phyloP scores from a whole-genome alignment of 2,329 filamentous ascomycete genomes.

The Cladosporium colombiae region DNA sequence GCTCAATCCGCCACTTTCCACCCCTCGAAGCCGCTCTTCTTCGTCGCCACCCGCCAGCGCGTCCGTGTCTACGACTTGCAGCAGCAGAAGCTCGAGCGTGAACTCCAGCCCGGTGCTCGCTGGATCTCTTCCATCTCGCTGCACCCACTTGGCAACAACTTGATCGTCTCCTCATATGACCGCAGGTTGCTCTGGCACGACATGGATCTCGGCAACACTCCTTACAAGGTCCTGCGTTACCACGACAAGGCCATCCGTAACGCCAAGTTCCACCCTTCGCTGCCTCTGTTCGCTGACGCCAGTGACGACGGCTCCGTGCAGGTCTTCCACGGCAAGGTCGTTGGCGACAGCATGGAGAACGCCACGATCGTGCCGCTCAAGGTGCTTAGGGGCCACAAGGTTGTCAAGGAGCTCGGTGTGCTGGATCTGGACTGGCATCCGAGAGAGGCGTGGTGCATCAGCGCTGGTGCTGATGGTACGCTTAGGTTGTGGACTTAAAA shows the following conservation, averaged over 20 bases:
- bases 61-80: conserved; percentile 94
- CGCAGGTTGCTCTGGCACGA: conserved; percentile 95
- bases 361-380: conserved; percentile 95
- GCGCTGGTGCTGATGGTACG: conserved; percentile 90
- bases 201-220: conserved; percentile 82
- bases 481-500: conserved; percentile 75
- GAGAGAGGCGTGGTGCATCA: conserved; percentile 88
- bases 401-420: conserved; percentile 83
- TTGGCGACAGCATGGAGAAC: conserved; percentile 92
- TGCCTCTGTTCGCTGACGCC: conserved; percentile 89
- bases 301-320: conserved; percentile 93
- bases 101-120: conserved; percentile 86
- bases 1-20: conserved; percentile 94
- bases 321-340: conserved; percentile 95
- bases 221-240: conserved; percentile 96
- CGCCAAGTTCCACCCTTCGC: conserved; percentile 77
- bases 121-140: conserved; percentile 95
- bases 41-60: conserved; percentile 90
- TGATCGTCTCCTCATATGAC: conserved; percentile 94
- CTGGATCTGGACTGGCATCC: conserved; percentile 97
- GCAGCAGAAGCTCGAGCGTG: conserved; percentile 87
- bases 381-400: conserved; percentile 85
- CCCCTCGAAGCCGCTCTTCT: conserved; percentile 87
- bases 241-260: conserved; percentile 88
- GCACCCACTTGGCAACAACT: conserved; percentile 88